phyloP scores from a whole-genome alignment of 805 yeast species.

The Starmerella riodocensis region DNA sequence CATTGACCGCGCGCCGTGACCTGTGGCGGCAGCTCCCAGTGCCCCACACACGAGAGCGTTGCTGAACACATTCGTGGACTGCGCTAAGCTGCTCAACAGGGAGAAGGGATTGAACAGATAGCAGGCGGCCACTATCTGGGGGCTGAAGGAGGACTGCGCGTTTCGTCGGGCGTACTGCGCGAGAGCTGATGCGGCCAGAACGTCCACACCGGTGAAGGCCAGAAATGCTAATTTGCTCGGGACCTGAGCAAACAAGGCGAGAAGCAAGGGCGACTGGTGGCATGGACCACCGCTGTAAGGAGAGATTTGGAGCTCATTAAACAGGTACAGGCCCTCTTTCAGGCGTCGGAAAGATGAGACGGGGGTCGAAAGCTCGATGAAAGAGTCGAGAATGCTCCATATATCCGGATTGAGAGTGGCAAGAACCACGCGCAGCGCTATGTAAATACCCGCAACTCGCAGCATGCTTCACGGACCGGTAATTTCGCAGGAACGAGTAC shows the following conservation, averaged over 20 bases:
- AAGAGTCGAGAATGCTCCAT: slow-evolving; percentile 31
- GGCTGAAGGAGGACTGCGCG: slow-evolving; percentile 21
- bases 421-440: slow-evolving; percentile 21
- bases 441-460: slow-evolving; percentile 10
- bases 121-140: slow-evolving; percentile 43
- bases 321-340: slow-evolving; percentile 53
- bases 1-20: slow-evolving; percentile 32
- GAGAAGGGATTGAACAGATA: slow-evolving; percentile 73
- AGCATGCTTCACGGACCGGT: neutral
- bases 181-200: slow-evolving; percentile 42
- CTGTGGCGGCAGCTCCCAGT: slow-evolving; percentile 33
- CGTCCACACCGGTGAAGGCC: slow-evolving; percentile 48
- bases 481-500: too few species aligned
- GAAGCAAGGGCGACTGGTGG: slow-evolving; percentile 70
- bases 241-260: slow-evolving; percentile 36
- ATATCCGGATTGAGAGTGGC: slow-evolving; percentile 20
- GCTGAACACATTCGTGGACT: slow-evolving; percentile 51
- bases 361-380: slow-evolving; percentile 60
- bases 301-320: slow-evolving; percentile 41
- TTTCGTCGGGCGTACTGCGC: slow-evolving; percentile 33
- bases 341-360: slow-evolving; percentile 50
- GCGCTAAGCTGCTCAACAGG: slow-evolving; percentile 53
- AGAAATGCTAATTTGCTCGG: slow-evolving; percentile 24
- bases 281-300: slow-evolving; percentile 77
- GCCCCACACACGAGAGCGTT: slow-evolving; percentile 43